Base-by-base conservation (phyloP, 2,329 filamentous ascomycete genomes). In the Calonectria hongkongensis region DNA sequence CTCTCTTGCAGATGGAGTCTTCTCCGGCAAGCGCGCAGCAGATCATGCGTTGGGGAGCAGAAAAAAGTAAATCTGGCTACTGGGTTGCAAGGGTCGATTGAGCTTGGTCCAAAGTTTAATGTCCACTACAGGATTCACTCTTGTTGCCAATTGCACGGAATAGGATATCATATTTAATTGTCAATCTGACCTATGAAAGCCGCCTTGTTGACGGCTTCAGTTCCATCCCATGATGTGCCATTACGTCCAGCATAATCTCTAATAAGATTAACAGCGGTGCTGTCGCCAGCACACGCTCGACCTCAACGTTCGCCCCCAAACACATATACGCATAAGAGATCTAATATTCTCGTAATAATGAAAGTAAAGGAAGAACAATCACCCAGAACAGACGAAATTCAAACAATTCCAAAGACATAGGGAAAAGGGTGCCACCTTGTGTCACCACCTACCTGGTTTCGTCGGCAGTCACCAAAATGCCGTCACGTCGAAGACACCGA, bases 181-280 rank as follows among this genome's bases (percentile, higher is more conserved):
- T 25, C 54, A 60, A 60, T 60, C 33, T 60, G 33, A 60, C 54
- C 54, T 25, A 2, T 41, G 54, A 39, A 21, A 9, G 21, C 33
- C 25, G 15, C 54, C 39, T 16, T 27, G 5, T 21, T 15, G 39
- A 33, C 21, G 10, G 54, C 54, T 39, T 27, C 21, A 27, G 12
- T 28, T 60, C 54, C 54, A 60, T 60, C 54, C 33, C 54, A 41
- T 39, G 21, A 41, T 39, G 21, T 60, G 33, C 54, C 54, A 60
- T 60, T 60, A 60, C 54, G 54, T 41, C 54, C 54, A 41, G 54
- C 54, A 33, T 41, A 60, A 60, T 60, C 54, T 60, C 54, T 60
- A 41, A 60, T 41, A 60, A 60, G 54, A 60, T 41, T 15, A 60
- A 18, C 15, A 3, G 36, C 39, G 33, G 21, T 60, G 36, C 25